phyloP scores from a whole-genome alignment of 306 rosid genomes.

The Sechiopsis laciniata region DNA sequence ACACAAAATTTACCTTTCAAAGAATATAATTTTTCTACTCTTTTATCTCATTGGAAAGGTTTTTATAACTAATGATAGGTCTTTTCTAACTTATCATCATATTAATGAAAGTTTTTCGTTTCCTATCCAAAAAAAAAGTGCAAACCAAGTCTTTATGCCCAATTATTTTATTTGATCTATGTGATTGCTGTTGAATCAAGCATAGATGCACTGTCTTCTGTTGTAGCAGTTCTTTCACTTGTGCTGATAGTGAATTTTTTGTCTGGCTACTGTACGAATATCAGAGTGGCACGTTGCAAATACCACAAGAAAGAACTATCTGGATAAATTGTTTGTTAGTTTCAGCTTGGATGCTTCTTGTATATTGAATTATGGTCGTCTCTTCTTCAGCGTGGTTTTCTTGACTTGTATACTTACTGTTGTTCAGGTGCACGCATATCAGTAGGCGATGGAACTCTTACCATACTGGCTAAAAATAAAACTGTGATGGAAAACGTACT shows the following conservation, averaged over 20 bases:
- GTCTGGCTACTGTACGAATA: neutral
- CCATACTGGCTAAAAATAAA: conserved; percentile 72
- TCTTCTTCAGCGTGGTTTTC: neutral
- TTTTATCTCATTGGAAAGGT: no score
- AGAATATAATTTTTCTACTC: no score
- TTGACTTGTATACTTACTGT: conserved; percentile 17
- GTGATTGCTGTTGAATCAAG: neutral
- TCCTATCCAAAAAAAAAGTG: neutral
- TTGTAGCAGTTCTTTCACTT: neutral
- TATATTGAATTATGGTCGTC: neutral
- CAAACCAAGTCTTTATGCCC: neutral
- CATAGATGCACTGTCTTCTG: neutral
- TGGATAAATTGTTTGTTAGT: neutral
- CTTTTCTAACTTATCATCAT: no score
- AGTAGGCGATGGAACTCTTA: conserved; percentile 83
- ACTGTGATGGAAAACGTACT: conserved; percentile 68
- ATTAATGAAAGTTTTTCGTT: no score
- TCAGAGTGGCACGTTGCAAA: neutral
- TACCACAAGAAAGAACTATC: neutral
- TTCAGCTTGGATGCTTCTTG: conserved; percentile 7
- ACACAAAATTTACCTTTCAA: no score
- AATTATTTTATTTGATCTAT: neutral
- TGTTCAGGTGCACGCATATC: conserved; percentile 77
- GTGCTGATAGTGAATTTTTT: neutral
- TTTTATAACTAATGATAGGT: no score